Evolutionary conservation across 768 basidiomycete species (phyloP).

Genomic region (Cytidiella melzeri): DNA sequence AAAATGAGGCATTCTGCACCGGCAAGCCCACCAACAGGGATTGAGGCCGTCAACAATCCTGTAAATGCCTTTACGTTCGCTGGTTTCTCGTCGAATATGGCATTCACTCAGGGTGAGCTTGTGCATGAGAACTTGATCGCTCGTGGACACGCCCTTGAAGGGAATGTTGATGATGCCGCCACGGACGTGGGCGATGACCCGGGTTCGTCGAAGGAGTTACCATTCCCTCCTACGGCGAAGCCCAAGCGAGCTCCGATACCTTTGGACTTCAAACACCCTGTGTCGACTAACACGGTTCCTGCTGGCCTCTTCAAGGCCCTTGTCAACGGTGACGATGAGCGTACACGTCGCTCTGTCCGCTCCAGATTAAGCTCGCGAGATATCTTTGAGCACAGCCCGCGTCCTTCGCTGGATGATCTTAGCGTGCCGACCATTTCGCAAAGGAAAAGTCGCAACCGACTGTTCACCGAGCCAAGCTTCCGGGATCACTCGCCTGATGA

Average conservation of each 20-base stretch:
- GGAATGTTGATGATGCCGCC: slow-evolving; percentile 7
- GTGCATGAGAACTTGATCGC: slow-evolving; percentile 13
- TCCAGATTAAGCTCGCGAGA: slow-evolving; percentile 74
- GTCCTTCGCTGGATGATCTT: slow-evolving; percentile 74
- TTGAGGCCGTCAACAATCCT: slow-evolving; percentile 28
- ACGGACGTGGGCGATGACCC: slow-evolving; percentile 3
- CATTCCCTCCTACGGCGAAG: slow-evolving; percentile 29
- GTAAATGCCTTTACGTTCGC: slow-evolving; percentile 57
- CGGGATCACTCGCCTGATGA: slow-evolving; percentile 19
- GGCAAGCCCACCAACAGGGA: slow-evolving; percentile 27
- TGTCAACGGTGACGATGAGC: slow-evolving; percentile 51
- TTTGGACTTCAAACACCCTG: slow-evolving; percentile 65
- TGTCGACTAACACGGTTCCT: slow-evolving; percentile 69
- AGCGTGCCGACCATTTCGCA: slow-evolving; percentile 65
- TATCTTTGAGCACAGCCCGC: slow-evolving; percentile 49
- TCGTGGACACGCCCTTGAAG: slow-evolving; percentile 19
- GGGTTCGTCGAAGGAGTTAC: slow-evolving; percentile 17
- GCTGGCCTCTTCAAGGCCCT: slow-evolving; percentile 84
- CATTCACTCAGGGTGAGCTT: slow-evolving; percentile 18
- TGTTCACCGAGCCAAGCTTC: slow-evolving; percentile 54
- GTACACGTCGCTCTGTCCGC: slow-evolving; percentile 64
- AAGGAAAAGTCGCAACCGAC: slow-evolving; percentile 44
- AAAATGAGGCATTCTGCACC: slow-evolving; percentile 43
- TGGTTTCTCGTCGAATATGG: slow-evolving; percentile 39
- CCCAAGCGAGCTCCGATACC: slow-evolving; percentile 71